Evolutionary conservation across 2,329 filamentous ascomycete genomes (phyloP).

Genomic region (Bertia moriformis): DNA sequence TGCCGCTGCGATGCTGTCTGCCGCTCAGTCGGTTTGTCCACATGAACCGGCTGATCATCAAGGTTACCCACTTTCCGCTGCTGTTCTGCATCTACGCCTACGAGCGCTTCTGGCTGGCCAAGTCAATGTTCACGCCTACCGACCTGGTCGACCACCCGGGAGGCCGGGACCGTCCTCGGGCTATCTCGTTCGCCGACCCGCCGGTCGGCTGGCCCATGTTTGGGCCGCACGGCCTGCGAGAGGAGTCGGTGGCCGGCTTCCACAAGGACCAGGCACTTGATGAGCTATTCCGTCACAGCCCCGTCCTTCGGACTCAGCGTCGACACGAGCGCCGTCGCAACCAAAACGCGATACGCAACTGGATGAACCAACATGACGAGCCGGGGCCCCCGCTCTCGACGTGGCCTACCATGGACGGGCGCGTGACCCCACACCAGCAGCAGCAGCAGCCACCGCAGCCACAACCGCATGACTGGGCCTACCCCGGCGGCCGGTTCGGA

Average conservation of each 20-base stretch:
- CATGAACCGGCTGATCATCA: constrained; percentile 82
- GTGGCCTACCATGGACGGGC: constrained; percentile 32
- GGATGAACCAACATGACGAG: constrained; percentile 66
- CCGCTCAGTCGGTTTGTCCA: constrained; percentile 69
- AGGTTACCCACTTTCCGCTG: constrained; percentile 76
- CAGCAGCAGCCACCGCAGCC: constrained; percentile 26
- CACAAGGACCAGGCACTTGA: constrained; percentile 83
- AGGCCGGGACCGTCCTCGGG: constrained; percentile 25
- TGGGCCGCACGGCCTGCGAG: constrained; percentile 58
- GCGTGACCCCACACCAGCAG: constrained; percentile 25
- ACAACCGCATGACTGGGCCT: too few species aligned
- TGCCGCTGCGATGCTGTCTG: constrained; percentile 68
- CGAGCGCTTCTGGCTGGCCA: constrained; percentile 65
- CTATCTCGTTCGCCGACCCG: constrained; percentile 43
- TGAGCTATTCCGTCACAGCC: constrained; percentile 71
- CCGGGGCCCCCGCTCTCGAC: constrained; percentile 27
- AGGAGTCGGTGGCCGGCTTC: constrained; percentile 76
- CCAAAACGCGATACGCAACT: constrained; percentile 69
- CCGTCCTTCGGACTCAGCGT: constrained; percentile 43
- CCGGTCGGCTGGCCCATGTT: constrained; percentile 48
- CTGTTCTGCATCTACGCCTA: constrained; percentile 78
- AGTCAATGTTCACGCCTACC: constrained; percentile 65
- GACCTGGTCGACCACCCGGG: constrained; percentile 67
- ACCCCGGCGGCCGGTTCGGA: constrained; percentile 26
- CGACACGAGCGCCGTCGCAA: constrained; percentile 57